phyloP scores from a whole-genome alignment of 148 eudicot species.

The Oxyria digyna region DNA sequence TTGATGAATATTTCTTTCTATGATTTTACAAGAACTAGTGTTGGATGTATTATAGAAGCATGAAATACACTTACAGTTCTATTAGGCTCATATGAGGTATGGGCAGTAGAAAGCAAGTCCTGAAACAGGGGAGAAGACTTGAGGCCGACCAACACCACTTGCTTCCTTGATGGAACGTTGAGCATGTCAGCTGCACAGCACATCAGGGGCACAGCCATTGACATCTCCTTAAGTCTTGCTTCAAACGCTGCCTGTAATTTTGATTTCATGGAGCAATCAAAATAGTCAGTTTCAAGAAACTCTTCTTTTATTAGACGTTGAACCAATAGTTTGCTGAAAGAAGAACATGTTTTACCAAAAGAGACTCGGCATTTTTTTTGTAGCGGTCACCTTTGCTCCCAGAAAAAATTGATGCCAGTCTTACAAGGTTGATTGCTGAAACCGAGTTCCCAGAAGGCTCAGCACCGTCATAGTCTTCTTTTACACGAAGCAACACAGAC shows the following conservation, averaged over 20 bases:
- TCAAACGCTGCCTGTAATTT: constrained; percentile 62
- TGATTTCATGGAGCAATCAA: not conserved
- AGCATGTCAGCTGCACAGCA: constrained; percentile 92
- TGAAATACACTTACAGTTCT: constrained; percentile 38
- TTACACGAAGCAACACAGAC: constrained; percentile 80
- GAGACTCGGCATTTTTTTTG: constrained; percentile 48
- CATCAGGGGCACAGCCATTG: constrained; percentile 91
- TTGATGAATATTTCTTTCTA: too few relatives aligned
- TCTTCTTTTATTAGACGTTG: not conserved
- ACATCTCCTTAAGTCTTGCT: constrained; percentile 52
- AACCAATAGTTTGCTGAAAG: not conserved
- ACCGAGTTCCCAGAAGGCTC: constrained; percentile 98
- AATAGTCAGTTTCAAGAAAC: not conserved
- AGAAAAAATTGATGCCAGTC: constrained; percentile 49
- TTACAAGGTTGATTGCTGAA: constrained; percentile 62
- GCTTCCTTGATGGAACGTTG: constrained; percentile 58
- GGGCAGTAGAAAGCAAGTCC: constrained; percentile 59
- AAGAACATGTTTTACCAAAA: constrained; percentile 48
- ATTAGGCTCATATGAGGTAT: constrained; percentile 60
- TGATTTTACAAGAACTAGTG: not conserved
- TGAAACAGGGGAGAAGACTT: constrained; percentile 37
- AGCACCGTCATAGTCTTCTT: constrained; percentile 96
- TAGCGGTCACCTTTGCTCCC: constrained; percentile 38
- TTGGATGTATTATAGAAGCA: not conserved
- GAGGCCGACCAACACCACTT: constrained; percentile 65